phyloP scores from a whole-genome alignment of 1,284 basidiomycete genomes.

The Thecaphora thlaspeos region DNA sequence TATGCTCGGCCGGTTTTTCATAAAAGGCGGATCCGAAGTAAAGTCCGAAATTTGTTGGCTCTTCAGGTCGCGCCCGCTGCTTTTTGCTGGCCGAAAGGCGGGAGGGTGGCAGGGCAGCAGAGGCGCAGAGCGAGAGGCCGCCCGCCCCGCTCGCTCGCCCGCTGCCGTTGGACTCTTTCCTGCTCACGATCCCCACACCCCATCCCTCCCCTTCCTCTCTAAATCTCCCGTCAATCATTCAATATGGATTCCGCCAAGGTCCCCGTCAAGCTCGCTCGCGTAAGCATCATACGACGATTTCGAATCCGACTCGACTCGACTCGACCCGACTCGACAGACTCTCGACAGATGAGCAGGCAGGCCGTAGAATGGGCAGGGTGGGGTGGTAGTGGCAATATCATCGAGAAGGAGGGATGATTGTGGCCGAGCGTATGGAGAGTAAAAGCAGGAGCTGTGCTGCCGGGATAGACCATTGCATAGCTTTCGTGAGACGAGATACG shows the following conservation, averaged over 20 bases:
- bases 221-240: constrained; percentile 7
- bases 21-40: too few relatives aligned
- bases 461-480: too few relatives aligned
- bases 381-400: constrained; percentile 4
- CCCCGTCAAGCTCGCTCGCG: constrained; percentile 40
- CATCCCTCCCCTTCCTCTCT: background rate
- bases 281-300: constrained; percentile 24
- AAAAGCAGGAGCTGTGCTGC: background rate
- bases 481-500: too few relatives aligned
- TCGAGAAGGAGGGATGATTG: background rate
- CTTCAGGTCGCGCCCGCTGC: too few relatives aligned
- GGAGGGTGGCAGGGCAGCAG: background rate
- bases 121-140: background rate
- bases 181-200: background rate
- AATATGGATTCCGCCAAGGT: constrained; percentile 45
- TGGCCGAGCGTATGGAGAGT: background rate
- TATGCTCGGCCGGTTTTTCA: too few relatives aligned
- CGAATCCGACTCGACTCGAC: background rate
- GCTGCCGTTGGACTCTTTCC: background rate
- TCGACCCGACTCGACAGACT: constrained; percentile 1
- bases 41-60: too few relatives aligned
- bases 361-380: too few relatives aligned
- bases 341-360: too few relatives aligned
- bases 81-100: too few relatives aligned
- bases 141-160: background rate